Evolutionary conservation across 1,284 basidiomycete species (phyloP).

Genomic region (Moesziomyces parantarcticus): DNA sequence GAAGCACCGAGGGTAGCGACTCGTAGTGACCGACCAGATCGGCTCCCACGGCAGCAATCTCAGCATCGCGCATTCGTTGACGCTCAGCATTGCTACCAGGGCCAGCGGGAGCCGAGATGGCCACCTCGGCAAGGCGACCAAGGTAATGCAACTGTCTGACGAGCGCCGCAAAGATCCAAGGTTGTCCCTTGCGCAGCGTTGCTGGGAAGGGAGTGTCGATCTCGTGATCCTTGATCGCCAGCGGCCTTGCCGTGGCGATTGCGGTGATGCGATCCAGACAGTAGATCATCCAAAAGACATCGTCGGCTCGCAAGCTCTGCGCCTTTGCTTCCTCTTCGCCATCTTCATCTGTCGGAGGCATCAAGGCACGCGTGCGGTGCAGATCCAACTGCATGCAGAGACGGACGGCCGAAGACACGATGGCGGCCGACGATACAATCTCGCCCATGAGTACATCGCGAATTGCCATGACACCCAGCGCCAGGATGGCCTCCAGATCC

Average conservation of each 20-base stretch:
- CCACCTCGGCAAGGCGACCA: conserved; percentile 24
- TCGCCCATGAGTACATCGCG: conserved; percentile 34
- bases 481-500: conserved; percentile 34
- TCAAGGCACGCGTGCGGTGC: conserved; percentile 16
- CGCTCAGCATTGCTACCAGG: conserved; percentile 5
- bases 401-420: conserved; percentile 30
- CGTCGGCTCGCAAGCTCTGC: conserved; percentile 8
- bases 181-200: conserved; percentile 27
- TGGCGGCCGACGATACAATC: conserved; percentile 23
- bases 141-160: conserved; percentile 41
- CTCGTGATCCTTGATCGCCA: conserved; percentile 41
- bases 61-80: conserved; percentile 14
- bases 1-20: conserved; percentile 29
- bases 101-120: neutral
- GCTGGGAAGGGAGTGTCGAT: conserved; percentile 33
- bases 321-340: conserved; percentile 1
- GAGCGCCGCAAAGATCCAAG: conserved; percentile 43
- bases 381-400: conserved; percentile 40
- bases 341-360: neutral
- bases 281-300: conserved; percentile 41
- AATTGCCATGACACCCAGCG: conserved; percentile 38
- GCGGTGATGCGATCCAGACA: conserved; percentile 44
- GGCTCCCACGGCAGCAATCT: conserved; percentile 25
- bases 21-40: conserved; percentile 38
- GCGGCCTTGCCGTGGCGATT: conserved; percentile 27